phyloP scores from a whole-genome alignment of 2,329 filamentous ascomycete species.

The Aaosphaeria arxii region DNA sequence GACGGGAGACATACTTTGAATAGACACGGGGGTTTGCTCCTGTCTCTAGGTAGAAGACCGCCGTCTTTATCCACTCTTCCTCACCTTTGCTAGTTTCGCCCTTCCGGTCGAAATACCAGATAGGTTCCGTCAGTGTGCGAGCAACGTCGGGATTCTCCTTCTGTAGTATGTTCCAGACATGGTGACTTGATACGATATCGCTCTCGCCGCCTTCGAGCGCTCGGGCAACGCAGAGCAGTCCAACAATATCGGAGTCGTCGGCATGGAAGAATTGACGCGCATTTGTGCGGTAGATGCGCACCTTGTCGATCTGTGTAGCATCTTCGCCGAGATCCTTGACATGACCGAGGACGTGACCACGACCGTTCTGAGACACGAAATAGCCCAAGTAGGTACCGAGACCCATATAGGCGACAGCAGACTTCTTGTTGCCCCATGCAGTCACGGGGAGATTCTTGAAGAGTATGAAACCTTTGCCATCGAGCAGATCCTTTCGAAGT shows the following conservation, averaged over 20 bases:
- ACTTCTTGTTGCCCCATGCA: constrained; percentile 75
- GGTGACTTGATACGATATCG: constrained; percentile 74
- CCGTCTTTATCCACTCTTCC: constrained; percentile 69
- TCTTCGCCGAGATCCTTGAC: constrained; percentile 88
- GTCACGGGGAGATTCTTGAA: constrained; percentile 81
- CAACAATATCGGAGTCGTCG: constrained; percentile 80
- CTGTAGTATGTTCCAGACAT: constrained; percentile 79
- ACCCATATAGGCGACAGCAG: constrained; percentile 86
- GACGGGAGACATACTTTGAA: constrained; percentile 56
- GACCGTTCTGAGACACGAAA: constrained; percentile 81
- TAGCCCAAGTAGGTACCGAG: constrained; percentile 81
- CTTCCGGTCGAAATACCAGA: constrained; percentile 93
- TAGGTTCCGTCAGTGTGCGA: constrained; percentile 68
- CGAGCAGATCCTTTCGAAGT: constrained; percentile 65
- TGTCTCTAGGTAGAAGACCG: constrained; percentile 74
- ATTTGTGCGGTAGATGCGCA: constrained; percentile 87
- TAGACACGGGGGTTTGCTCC: constrained; percentile 66
- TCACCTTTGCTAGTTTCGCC: constrained; percentile 74
- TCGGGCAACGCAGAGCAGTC: constrained; percentile 75
- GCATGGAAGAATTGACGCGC: constrained; percentile 84
- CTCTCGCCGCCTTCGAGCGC: constrained; percentile 80
- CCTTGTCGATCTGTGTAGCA: constrained; percentile 74
- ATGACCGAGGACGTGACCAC: constrained; percentile 82
- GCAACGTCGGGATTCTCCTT: constrained; percentile 74
- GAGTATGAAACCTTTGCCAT: constrained; percentile 86